phyloP scores from a whole-genome alignment of 1,284 basidiomycete species.

The Somion occarium region DNA sequence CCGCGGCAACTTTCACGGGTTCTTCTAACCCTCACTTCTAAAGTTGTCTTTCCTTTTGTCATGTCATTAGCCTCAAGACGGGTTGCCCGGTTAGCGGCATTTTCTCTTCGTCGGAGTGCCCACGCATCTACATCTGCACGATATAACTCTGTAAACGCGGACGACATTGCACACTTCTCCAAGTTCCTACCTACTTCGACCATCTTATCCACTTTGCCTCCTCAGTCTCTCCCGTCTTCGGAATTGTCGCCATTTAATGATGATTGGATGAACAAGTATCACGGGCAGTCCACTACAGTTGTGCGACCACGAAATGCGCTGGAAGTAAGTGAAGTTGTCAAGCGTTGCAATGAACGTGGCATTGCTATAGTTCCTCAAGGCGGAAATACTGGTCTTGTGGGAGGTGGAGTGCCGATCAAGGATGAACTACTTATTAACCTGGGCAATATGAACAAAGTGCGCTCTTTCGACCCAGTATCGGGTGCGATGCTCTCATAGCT shows the following conservation, averaged over 20 bases:
- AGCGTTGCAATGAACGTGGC: conserved; percentile 74
- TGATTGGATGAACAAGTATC: conserved; percentile 99
- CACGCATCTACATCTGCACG: conserved; percentile 21
- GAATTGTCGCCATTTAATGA: conserved; percentile 84
- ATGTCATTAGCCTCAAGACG: neutral
- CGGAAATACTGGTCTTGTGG: conserved; percentile 97
- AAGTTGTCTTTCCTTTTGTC: too few species aligned
- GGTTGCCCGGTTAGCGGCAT: neutral
- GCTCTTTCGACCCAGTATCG: conserved; percentile 91
- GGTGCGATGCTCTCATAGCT: conserved; percentile 45
- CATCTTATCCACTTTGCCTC: conserved; percentile 61
- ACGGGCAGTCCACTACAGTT: conserved; percentile 79
- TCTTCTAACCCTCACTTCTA: too few species aligned
- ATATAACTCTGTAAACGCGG: conserved; percentile 42
- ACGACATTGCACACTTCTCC: conserved; percentile 62
- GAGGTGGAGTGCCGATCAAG: conserved; percentile 89
- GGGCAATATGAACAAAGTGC: conserved; percentile 79
- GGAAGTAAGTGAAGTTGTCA: conserved; percentile 86
- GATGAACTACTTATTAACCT: conserved; percentile 90
- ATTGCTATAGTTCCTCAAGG: conserved; percentile 96
- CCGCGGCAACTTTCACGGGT: too few species aligned
- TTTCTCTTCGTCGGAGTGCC: conserved; percentile 6
- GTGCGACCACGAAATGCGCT: conserved; percentile 86
- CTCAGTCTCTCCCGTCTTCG: conserved; percentile 41
- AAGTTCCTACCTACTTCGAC: conserved; percentile 54